Percentiles rank a stretch among this genome's conserved stretches.
phyloP scores from a whole-genome alignment of 495 filamentous ascomycete species.

The Aspergillus sclerotiicarbonarius region DNA sequence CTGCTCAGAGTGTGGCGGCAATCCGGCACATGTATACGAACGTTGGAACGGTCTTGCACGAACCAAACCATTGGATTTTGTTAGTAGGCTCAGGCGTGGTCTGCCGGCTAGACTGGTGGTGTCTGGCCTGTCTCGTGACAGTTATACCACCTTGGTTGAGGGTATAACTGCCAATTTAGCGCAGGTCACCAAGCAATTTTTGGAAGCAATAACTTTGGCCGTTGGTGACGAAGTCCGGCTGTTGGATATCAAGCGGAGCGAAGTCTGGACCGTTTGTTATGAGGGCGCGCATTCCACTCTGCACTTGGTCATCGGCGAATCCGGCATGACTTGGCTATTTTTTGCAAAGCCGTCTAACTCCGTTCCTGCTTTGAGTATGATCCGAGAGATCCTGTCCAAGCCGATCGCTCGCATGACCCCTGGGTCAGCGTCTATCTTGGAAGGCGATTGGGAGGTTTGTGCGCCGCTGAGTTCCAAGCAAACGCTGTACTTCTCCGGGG shows the following conservation, averaged over 20 bases:
- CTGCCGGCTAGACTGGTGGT: constrained; percentile 49
- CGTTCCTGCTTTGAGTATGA: constrained; percentile 36
- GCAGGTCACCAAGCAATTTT: constrained; percentile 35
- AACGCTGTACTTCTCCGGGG: constrained; percentile 21
- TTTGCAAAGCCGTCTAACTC: constrained; percentile 44
- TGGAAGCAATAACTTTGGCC: constrained; percentile 30
- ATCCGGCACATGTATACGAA: constrained; percentile 54
- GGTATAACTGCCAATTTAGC: constrained; percentile 6
- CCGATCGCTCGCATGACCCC: constrained; percentile 57
- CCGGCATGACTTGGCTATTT: constrained; percentile 51
- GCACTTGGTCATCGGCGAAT: constrained; percentile 45
- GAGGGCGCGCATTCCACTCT: constrained; percentile 46
- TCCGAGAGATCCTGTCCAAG: constrained; percentile 47
- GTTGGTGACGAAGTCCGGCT: constrained; percentile 45
- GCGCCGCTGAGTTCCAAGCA: constrained; percentile 35
- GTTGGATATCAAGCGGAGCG: constrained; percentile 43
- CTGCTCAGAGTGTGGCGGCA: constrained; percentile 55
- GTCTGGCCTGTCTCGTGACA: constrained; percentile 28
- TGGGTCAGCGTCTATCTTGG: constrained; percentile 22
- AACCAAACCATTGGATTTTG: constrained; percentile 47
- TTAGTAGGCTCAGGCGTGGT: constrained; percentile 37
- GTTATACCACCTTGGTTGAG: constrained; percentile 23
- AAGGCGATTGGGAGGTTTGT: constrained; percentile 54
- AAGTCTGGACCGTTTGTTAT: constrained; percentile 54
- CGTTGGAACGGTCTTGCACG: constrained; percentile 26